phyloP scores from a whole-genome alignment of 768 basidiomycete genomes.

The Naematelia aurantialba region DNA sequence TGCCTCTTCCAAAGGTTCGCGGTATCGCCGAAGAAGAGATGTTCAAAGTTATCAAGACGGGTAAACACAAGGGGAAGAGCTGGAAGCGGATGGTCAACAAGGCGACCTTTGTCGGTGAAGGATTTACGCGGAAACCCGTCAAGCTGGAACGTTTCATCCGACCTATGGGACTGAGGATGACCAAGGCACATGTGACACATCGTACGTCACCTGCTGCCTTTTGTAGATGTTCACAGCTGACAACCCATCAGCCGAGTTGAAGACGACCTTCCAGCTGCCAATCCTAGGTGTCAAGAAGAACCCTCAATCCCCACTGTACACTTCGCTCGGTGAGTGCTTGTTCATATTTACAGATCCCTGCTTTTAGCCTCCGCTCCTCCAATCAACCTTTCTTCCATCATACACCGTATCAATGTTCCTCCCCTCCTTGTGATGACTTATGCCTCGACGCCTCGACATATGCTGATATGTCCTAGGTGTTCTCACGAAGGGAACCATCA shows the following conservation, averaged over 20 bases:
- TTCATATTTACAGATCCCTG: slow-evolving; percentile 61
- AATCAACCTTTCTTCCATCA: too few relatives aligned
- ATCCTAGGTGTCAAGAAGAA: slow-evolving; percentile 99
- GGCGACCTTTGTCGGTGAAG: slow-evolving; percentile 97
- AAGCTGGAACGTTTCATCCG: slow-evolving; percentile 96
- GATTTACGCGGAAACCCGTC: slow-evolving; percentile 95
- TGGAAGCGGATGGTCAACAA: slow-evolving; percentile 99
- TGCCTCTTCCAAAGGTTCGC: slow-evolving; percentile 91
- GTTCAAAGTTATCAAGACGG: slow-evolving; percentile 98
- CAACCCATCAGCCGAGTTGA: slow-evolving; percentile 79
- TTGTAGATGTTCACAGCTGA: neutral
- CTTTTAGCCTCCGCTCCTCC: neutral
- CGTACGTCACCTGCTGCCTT: slow-evolving; percentile 59
- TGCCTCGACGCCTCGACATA: too few relatives aligned
- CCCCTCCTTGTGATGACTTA: too few relatives aligned
- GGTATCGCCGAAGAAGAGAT: slow-evolving; percentile 99
- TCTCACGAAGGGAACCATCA: slow-evolving; percentile 94
- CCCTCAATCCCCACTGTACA: slow-evolving; percentile 75
- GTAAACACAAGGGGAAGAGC: slow-evolving; percentile 89
- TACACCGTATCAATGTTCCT: too few relatives aligned
- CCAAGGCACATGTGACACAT: slow-evolving; percentile 98
- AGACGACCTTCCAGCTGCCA: slow-evolving; percentile 97
- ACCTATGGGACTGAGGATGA: slow-evolving; percentile 95
- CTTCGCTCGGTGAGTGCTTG: too few relatives aligned
- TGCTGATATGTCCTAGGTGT: slow-evolving; percentile 96